phyloP scores from a whole-genome alignment of 148 eudicot genomes.

The Fallopia convolvulus region DNA sequence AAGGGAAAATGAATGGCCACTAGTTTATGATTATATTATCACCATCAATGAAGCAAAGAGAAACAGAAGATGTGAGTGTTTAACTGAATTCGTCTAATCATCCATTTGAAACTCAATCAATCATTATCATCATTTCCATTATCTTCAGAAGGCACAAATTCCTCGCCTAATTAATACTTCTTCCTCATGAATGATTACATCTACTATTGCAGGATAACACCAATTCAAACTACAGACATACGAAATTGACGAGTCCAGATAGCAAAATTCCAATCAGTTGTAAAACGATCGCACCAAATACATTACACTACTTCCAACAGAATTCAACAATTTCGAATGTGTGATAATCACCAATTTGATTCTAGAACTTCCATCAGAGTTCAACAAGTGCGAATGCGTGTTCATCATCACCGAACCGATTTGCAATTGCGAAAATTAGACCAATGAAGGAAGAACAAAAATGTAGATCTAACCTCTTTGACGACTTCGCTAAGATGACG shows the following conservation, averaged over 20 bases:
- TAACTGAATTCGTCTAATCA: too few species aligned
- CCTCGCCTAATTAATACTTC: background rate
- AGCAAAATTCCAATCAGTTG: background rate
- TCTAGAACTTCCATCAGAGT: background rate
- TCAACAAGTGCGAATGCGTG: background rate
- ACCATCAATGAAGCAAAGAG: background rate
- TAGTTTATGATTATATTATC: constrained; percentile 68
- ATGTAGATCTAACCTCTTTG: background rate
- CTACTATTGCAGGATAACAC: background rate
- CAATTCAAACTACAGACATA: background rate
- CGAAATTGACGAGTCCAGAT: background rate
- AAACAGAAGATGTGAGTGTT: background rate
- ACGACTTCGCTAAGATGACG: too few species aligned
- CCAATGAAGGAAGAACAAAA: background rate
- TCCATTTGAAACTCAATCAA: background rate
- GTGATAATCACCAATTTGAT: background rate
- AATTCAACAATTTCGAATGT: background rate
- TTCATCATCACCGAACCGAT: background rate
- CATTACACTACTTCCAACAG: background rate
- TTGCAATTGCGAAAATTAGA: background rate
- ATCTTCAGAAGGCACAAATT: background rate
- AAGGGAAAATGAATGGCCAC: too few species aligned
- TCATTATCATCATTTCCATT: background rate
- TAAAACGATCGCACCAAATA: background rate
- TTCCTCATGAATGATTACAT: background rate